Percentiles rank a stretch among this genome's conserved stretches.
Conservation (phyloP, 805 yeast genomes). For the Wickerhamomyces chambardii region DNA sequence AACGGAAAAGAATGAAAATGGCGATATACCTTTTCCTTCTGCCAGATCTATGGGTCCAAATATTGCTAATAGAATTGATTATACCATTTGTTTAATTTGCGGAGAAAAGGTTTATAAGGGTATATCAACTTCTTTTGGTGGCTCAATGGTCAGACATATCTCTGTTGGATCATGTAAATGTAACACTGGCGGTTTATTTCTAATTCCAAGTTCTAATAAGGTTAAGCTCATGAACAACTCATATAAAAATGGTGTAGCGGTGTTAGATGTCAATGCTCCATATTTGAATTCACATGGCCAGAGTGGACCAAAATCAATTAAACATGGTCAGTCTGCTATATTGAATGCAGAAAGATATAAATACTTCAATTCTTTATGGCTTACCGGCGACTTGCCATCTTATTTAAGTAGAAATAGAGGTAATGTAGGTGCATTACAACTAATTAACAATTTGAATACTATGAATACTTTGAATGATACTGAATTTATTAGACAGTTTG, state of each 20-base stretch:
- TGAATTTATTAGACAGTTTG: constrained; percentile 5
- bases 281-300: constrained; percentile 74
- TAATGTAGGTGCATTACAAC: not conserved
- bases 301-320: constrained; percentile 44
- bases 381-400: constrained; percentile 48
- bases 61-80: constrained; percentile 24
- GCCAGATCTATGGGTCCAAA: not conserved
- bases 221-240: constrained; percentile 15
- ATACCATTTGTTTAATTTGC: constrained; percentile 35
- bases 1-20: too few relatives aligned
- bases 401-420: constrained; percentile 25
- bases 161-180: constrained; percentile 8
- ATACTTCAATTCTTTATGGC: constrained; percentile 50
- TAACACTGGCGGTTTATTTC: constrained; percentile 24
- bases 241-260: constrained; percentile 19
- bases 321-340: constrained; percentile 46
- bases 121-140: constrained; percentile 18
- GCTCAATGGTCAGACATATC: constrained; percentile 20
- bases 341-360: constrained; percentile 45
- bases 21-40: not conserved
- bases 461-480: constrained; percentile 1
- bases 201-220: constrained; percentile 25
- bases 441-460: not conserved
- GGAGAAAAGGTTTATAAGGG: constrained; percentile 28
- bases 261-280: constrained; percentile 47